Evolutionary conservation across 2,329 filamentous ascomycete species (phyloP).

Genomic region (Emydomyces testavorans): DNA sequence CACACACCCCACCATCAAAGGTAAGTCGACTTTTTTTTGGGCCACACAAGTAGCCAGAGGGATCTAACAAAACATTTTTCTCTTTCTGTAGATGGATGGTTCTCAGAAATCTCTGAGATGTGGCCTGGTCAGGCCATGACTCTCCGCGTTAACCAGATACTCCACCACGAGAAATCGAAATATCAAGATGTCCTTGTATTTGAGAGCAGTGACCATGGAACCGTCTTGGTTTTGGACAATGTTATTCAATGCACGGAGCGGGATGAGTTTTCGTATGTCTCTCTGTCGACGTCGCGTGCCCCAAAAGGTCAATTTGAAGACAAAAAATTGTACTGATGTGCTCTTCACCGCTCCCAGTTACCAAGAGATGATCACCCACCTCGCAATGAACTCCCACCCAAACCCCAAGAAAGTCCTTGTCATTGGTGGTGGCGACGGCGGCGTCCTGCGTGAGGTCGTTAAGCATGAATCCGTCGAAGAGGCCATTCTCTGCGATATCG

Average conservation of each 20-base stretch:
- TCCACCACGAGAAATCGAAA: conserved; percentile 98
- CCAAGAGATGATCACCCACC: conserved; percentile 99
- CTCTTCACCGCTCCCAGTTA: conserved; percentile 42
- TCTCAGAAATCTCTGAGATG: conserved; percentile 97
- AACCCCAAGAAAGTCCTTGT: conserved; percentile 97
- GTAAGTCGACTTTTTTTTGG: conserved; percentile 33
- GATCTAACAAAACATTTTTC: conserved; percentile 14
- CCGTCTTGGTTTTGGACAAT: conserved; percentile 92
- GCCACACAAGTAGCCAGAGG: conserved; percentile 6
- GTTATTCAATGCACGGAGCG: conserved; percentile 98
- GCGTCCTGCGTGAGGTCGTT: conserved; percentile 94
- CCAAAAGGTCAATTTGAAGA: not conserved
- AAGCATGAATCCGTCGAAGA: conserved; percentile 97
- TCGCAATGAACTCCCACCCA: conserved; percentile 97
- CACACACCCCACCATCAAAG: conserved; percentile 65
- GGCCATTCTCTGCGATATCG: conserved; percentile 94
- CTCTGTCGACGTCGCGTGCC: not conserved
- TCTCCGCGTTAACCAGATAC: conserved; percentile 90
- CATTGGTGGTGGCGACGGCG: conserved; percentile 93
- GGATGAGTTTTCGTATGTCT: conserved; percentile 76
- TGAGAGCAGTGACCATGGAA: conserved; percentile 94
- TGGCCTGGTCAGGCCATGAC: conserved; percentile 99
- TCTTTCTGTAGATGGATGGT: conserved; percentile 77
- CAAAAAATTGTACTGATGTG: not conserved
- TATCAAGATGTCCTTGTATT: conserved; percentile 99